phyloP scores from a whole-genome alignment of 2,329 filamentous ascomycete genomes.

The Madurella mycetomatis region DNA sequence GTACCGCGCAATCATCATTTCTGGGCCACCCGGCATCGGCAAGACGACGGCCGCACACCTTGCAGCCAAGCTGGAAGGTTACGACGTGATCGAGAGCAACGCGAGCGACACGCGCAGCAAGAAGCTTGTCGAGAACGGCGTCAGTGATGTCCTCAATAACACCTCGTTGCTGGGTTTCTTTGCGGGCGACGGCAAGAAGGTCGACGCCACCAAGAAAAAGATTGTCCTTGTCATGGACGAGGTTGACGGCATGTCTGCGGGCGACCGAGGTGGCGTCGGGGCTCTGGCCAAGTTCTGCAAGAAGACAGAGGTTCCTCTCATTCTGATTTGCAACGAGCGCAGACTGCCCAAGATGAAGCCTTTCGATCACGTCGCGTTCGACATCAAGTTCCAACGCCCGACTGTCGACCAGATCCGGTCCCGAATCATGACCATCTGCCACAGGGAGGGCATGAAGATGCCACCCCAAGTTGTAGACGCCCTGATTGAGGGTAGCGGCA shows the following conservation, averaged over 20 bases:
- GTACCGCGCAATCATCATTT: slow-evolving; percentile 87
- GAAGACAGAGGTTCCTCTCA: slow-evolving; percentile 90
- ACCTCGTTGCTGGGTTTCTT: slow-evolving; percentile 91
- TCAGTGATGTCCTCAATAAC: slow-evolving; percentile 90
- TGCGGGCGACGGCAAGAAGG: slow-evolving; percentile 72
- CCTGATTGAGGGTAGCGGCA: slow-evolving; percentile 89
- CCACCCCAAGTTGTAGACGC: slow-evolving; percentile 81
- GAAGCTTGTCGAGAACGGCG: slow-evolving; percentile 81
- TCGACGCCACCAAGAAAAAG: slow-evolving; percentile 82
- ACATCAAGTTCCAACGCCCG: slow-evolving; percentile 82
- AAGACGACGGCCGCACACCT: slow-evolving; percentile 97
- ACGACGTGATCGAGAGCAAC: slow-evolving; percentile 90
- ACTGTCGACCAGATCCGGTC: slow-evolving; percentile 88
- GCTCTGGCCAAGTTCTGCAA: slow-evolving; percentile 92
- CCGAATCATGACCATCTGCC: slow-evolving; percentile 91
- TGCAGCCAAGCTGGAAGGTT: slow-evolving; percentile 87
- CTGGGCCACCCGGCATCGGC: slow-evolving; percentile 46
- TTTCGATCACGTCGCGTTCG: slow-evolving; percentile 80
- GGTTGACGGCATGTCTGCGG: slow-evolving; percentile 97
- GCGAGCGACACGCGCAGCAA: slow-evolving; percentile 95
- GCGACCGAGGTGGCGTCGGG: slow-evolving; percentile 91
- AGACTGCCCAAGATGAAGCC: slow-evolving; percentile 95
- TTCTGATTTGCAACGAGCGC: slow-evolving; percentile 96
- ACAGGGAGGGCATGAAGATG: slow-evolving; percentile 83
- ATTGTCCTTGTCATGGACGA: slow-evolving; percentile 98